A percentile compares a stretch with the other conserved stretches of the same genome.
phyloP scores from a whole-genome alignment of 352 stramenopile species.

The Globisporangium recalcitrans region DNA sequence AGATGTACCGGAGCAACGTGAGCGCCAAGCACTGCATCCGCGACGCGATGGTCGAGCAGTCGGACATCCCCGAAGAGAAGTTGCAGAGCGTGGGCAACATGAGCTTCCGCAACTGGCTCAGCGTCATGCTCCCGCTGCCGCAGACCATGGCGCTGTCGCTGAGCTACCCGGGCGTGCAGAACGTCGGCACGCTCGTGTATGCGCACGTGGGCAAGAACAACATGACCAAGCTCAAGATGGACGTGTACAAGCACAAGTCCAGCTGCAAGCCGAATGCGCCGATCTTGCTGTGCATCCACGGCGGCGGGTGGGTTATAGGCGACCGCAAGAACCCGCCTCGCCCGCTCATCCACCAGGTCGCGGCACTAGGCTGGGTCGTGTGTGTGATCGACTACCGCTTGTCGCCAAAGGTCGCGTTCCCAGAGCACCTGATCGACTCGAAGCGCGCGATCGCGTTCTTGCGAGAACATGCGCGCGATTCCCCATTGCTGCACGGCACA shows the following conservation, averaged over 20 bases:
- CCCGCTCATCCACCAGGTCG: conserved; percentile 51
- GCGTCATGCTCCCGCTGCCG: conserved; percentile 47
- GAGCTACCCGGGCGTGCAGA: conserved; percentile 42
- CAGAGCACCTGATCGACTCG: conserved; percentile 53
- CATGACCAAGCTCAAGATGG: conserved; percentile 49
- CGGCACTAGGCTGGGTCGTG: conserved; percentile 51
- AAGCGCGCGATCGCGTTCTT: conserved; percentile 62
- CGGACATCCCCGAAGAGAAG: conserved; percentile 27
- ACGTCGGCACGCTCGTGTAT: conserved; percentile 39
- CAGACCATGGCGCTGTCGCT: conserved; percentile 39
- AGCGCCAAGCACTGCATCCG: conserved; percentile 38
- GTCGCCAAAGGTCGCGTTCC: conserved; percentile 53
- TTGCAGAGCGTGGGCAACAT: conserved; percentile 35
- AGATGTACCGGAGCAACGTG: conserved; percentile 40
- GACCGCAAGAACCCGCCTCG: conserved; percentile 43
- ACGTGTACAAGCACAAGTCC: conserved; percentile 46
- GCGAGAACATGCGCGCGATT: conserved; percentile 23
- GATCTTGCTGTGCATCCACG: conserved; percentile 66
- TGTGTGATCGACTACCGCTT: conserved; percentile 70
- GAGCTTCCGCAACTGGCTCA: conserved; percentile 40
- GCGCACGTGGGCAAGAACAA: conserved; percentile 51
- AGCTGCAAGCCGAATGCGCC: conserved; percentile 38
- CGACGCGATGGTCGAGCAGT: conserved; percentile 25
- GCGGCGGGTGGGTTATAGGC: conserved; percentile 59
- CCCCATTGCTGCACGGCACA: conserved; percentile 23